phyloP scores from a whole-genome alignment of 768 basidiomycete genomes.

The Leucogyrophana mollusca region DNA sequence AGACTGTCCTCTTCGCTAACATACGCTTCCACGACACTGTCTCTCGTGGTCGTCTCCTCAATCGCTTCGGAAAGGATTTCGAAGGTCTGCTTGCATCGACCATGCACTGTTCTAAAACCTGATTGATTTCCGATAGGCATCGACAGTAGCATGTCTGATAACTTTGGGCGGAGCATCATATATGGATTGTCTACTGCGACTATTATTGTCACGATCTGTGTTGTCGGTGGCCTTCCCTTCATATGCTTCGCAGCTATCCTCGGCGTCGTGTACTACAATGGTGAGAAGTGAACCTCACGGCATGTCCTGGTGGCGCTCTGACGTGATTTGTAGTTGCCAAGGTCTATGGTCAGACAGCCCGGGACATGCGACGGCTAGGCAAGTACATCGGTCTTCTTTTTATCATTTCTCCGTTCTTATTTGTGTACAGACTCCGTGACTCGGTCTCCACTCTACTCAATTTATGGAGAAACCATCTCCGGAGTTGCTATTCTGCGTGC shows the following conservation, averaged over 20 bases:
- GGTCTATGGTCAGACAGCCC: slow-evolving; percentile 79
- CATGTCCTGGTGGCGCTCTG: slow-evolving; percentile 1
- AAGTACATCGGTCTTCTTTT: slow-evolving; percentile 15
- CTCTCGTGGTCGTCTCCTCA: slow-evolving; percentile 78
- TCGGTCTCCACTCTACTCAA: slow-evolving; percentile 46
- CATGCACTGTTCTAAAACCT: slow-evolving; percentile 10
- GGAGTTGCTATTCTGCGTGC: slow-evolving; percentile 64
- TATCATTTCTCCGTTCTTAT: slow-evolving; percentile 2
- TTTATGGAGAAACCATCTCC: slow-evolving; percentile 50
- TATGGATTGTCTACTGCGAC: slow-evolving; percentile 69
- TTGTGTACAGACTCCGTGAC: slow-evolving; percentile 41
- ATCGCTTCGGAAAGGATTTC: slow-evolving; percentile 89
- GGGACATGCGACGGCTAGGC: slow-evolving; percentile 83
- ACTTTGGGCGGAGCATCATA: slow-evolving; percentile 78
- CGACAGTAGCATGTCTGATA: slow-evolving; percentile 80
- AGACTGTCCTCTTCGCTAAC: slow-evolving; percentile 81
- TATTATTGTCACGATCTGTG: slow-evolving; percentile 70
- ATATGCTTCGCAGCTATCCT: slow-evolving; percentile 56
- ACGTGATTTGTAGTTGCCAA: slow-evolving; percentile 32
- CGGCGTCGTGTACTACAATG: slow-evolving; percentile 67
- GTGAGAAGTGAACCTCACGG: slow-evolving; percentile 34
- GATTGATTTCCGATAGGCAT: slow-evolving; percentile 50
- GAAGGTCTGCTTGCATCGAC: slow-evolving; percentile 45
- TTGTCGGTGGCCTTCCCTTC: slow-evolving; percentile 80
- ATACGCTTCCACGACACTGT: slow-evolving; percentile 94